Evolutionary conservation across 164 flowering plant species (phyloP).

Genomic region (Chimonanthus praecox): DNA sequence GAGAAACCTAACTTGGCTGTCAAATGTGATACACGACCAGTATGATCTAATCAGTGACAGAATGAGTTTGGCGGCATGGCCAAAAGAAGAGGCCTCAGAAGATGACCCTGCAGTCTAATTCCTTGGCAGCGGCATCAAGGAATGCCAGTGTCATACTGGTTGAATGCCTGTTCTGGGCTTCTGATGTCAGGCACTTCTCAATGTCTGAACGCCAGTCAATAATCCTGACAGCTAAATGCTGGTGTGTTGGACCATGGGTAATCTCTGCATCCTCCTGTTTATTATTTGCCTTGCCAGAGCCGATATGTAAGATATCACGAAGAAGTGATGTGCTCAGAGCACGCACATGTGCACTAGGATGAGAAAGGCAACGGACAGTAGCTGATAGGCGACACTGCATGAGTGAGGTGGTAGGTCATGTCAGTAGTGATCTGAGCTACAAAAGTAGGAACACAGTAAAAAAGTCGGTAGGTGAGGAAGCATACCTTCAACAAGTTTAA

Average conservation of each 20-base stretch:
- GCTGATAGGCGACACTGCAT: constrained; percentile 96
- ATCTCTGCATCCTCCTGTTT: constrained; percentile 30
- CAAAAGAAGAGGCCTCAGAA: not conserved
- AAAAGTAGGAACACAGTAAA: too few relatives aligned
- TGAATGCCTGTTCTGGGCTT: constrained; percentile 64
- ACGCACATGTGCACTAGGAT: constrained; percentile 95
- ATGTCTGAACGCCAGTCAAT: constrained; percentile 69
- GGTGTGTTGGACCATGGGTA: constrained; percentile 28
- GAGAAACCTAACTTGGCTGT: not conserved
- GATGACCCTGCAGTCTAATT: not conserved
- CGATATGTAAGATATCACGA: constrained; percentile 53
- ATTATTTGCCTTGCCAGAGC: constrained; percentile 28
- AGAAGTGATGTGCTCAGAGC: constrained; percentile 91
- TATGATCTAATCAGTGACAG: not conserved
- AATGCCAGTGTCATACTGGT: constrained; percentile 52
- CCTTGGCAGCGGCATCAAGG: constrained; percentile 44
- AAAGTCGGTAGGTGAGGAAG: too few relatives aligned
- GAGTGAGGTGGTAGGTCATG: not conserved
- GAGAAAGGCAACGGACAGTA: constrained; percentile 80
- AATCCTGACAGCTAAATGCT: constrained; percentile 30
- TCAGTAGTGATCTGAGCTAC: not conserved
- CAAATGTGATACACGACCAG: not conserved
- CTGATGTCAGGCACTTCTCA: constrained; percentile 79
- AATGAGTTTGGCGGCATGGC: not conserved
- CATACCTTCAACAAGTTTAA: constrained; percentile 77